These are phyloP conservation scores for Pythium scleroteichum DNA, from an alignment of 352 stramenopile genomes.

Conservation along the genomic window DNA sequence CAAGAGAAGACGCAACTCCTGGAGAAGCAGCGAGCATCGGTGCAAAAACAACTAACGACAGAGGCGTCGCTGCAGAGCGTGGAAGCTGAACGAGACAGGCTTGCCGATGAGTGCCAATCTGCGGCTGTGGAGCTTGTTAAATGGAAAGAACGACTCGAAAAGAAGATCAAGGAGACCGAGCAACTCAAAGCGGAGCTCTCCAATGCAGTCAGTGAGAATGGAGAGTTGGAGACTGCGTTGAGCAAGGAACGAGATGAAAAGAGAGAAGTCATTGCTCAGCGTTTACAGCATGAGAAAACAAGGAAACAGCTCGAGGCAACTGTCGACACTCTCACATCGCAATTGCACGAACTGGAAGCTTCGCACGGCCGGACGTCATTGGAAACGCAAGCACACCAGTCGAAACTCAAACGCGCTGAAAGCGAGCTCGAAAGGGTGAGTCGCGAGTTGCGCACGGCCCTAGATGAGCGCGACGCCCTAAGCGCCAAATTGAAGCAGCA, in stretches of 20 bases:
- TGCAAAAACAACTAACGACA: constrained; percentile 28
- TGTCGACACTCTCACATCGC: constrained; percentile 22
- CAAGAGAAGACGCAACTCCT: constrained; percentile 33
- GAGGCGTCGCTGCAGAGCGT: constrained; percentile 11
- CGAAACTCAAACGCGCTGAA: constrained; percentile 38
- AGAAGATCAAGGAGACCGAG: constrained; percentile 41
- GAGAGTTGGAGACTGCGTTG: constrained; percentile 27
- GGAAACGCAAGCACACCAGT: constrained; percentile 35
- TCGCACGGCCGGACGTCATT: constrained; percentile 16
- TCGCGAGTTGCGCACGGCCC: constrained; percentile 25
- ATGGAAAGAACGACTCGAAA: constrained; percentile 36
- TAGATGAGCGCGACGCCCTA: constrained; percentile 33
- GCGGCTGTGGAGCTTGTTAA: constrained; percentile 27
- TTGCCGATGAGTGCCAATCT: constrained; percentile 24
- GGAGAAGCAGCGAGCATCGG: constrained; percentile 35
- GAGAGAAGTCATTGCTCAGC: constrained; percentile 23
- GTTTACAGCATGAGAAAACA: constrained; percentile 26
- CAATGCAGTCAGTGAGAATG: constrained; percentile 35
- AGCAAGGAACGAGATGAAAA: constrained; percentile 33
- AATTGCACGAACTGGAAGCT: constrained; percentile 30
- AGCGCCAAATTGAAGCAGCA: constrained; percentile 29
- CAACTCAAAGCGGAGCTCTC: constrained; percentile 20
- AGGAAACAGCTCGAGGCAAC: constrained; percentile 33
- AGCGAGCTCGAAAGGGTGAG: constrained; percentile 28
- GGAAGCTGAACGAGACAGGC: constrained; percentile 25